Percentiles rank a stretch among this genome's conserved stretches.
These are phyloP conservation scores for Mycocentrospora acerina DNA, from an alignment of 2,329 filamentous ascomycete genomes.

Conservation along the genomic window DNA sequence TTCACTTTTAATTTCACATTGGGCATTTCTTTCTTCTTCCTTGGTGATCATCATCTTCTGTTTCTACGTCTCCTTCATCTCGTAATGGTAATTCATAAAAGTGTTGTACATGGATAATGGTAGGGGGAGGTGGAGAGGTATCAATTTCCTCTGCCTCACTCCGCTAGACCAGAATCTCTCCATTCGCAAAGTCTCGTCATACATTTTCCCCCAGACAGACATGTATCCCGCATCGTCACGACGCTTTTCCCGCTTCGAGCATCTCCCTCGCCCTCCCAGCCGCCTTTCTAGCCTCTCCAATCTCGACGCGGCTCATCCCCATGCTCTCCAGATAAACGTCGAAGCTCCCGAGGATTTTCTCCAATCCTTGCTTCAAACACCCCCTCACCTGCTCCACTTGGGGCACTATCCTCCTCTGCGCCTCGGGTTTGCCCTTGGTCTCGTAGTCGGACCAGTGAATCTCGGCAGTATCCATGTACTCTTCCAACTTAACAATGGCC, in stretches of 20 bases:
- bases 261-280: conserved; percentile 24
- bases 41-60: too few relatives aligned
- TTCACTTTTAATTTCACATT: too few relatives aligned
- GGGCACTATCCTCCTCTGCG: conserved; percentile 45
- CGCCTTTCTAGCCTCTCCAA: conserved; percentile 59
- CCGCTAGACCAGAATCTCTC: too few relatives aligned
- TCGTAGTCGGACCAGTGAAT: conserved; percentile 79
- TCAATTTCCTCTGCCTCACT: too few relatives aligned
- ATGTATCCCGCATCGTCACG: too few relatives aligned
- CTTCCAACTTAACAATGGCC: conserved; percentile 69
- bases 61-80: too few relatives aligned
- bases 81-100: too few relatives aligned
- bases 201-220: too few relatives aligned
- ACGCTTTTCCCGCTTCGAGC: conserved; percentile 12
- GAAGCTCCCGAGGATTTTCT: conserved; percentile 69
- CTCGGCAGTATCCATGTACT: conserved; percentile 60
- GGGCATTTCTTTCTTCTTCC: too few relatives aligned
- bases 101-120: too few relatives aligned
- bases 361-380: conserved; percentile 65
- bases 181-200: too few relatives aligned
- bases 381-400: conserved; percentile 73
- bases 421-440: conserved; percentile 50
- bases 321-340: conserved; percentile 72
- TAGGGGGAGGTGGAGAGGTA: too few relatives aligned
- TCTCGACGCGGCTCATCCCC: conserved; percentile 68